Percentiles rank a stretch among this genome's conserved stretches.
Evolutionary conservation across 2,329 filamentous ascomycete species (phyloP).

Genomic region (Colletotrichum sp.): DNA sequence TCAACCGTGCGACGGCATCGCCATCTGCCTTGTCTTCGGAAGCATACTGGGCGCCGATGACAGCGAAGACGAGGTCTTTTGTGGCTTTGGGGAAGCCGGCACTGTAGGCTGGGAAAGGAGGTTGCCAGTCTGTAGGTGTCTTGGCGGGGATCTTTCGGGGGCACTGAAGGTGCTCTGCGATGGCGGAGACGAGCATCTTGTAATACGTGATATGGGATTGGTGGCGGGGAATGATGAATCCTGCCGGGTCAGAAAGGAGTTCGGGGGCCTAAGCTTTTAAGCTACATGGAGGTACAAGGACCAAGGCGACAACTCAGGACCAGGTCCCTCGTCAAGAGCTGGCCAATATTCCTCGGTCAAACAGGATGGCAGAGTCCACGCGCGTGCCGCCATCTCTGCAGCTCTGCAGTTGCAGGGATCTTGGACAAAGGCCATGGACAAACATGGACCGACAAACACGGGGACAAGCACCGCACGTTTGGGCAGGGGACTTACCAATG

Average conservation of each 20-base stretch:
- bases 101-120: conserved; percentile 20
- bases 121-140: conserved; percentile 14
- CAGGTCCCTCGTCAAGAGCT: neutral
- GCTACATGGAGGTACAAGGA: neutral
- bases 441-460: neutral
- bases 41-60: conserved; percentile 21
- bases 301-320: neutral
- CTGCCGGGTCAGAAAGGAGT: too few species aligned
- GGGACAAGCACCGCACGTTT: neutral
- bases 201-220: neutral
- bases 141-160: conserved; percentile 10
- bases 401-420: neutral
- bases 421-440: neutral
- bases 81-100: conserved; percentile 19
- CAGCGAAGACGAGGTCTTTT: conserved; percentile 19
- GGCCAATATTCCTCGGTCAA: neutral
- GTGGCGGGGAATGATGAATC: neutral
- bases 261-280: neutral
- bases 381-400: neutral
- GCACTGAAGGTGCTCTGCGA: conserved; percentile 19
- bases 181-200: conserved; percentile 20
- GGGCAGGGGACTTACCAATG: neutral
- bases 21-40: neutral
- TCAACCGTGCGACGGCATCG: neutral
- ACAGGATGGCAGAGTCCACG: neutral